Percentiles rank a stretch among this genome's conserved stretches.
Conservation (phyloP, 345 rosid genomes). For the Syzygium aromaticum region DNA sequence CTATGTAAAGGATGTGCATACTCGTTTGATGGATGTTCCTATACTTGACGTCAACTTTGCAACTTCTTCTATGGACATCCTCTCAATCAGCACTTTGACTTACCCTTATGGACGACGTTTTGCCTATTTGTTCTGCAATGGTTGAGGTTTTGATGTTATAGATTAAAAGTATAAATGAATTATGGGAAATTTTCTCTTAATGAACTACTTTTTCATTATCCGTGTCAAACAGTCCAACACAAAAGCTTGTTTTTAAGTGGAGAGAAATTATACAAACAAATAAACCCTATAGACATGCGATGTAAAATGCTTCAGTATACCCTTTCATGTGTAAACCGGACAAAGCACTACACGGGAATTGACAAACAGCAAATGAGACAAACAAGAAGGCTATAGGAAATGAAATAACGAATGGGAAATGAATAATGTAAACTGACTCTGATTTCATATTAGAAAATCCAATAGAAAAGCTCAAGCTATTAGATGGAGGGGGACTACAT, state of each 20-base stretch:
- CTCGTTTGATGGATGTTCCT: neutral
- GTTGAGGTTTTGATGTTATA: neutral
- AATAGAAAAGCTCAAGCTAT: neutral
- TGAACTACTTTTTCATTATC: neutral
- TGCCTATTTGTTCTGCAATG: neutral
- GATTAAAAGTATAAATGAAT: neutral
- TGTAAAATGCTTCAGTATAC: neutral
- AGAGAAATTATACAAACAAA: neutral
- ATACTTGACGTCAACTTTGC: neutral
- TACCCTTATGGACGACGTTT: neutral
- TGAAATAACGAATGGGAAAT: neutral
- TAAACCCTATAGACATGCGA: neutral
- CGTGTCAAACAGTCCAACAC: neutral
- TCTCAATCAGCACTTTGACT: neutral
- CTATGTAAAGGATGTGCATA: neutral
- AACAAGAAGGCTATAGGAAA: neutral
- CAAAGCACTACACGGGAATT: neutral
- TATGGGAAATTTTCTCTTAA: neutral
- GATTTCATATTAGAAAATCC: neutral
- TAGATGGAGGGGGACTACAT: neutral
- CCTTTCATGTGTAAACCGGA: neutral
- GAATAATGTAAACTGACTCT: neutral
- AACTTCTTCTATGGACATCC: neutral
- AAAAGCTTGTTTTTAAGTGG: neutral
- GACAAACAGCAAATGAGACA: neutral